Evolutionary conservation across 768 basidiomycete species (phyloP).

Genomic region (Hydnomerulius pinastri): DNA sequence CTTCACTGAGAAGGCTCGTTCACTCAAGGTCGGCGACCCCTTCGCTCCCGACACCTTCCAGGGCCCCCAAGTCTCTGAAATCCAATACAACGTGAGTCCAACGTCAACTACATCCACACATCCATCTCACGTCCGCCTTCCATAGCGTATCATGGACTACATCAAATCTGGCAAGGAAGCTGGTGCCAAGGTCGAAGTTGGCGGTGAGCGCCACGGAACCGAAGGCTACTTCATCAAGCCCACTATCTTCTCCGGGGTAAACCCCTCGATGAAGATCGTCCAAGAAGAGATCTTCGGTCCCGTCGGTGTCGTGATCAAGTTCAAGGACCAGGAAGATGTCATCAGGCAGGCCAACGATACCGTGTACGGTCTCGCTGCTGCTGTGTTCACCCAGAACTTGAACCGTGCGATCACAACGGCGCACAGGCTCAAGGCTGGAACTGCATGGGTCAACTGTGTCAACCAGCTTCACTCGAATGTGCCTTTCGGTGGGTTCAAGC

Average conservation of each 20-base stretch:
- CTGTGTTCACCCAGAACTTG: slow-evolving; percentile 83
- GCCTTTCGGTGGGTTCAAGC: slow-evolving; percentile 88
- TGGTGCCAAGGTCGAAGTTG: slow-evolving; percentile 67
- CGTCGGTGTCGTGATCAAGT: slow-evolving; percentile 74
- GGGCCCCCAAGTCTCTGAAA: slow-evolving; percentile 78
- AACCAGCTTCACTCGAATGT: slow-evolving; percentile 39
- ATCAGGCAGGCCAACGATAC: slow-evolving; percentile 83
- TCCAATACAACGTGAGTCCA: slow-evolving; percentile 65
- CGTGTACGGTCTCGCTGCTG: slow-evolving; percentile 82
- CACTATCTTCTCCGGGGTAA: slow-evolving; percentile 72
- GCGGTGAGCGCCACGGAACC: slow-evolving; percentile 59
- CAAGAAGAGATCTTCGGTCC: slow-evolving; percentile 81
- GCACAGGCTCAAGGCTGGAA: slow-evolving; percentile 78
- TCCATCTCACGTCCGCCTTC: slow-evolving; percentile 2
- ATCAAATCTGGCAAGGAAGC: slow-evolving; percentile 73
- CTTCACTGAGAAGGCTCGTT: slow-evolving; percentile 56
- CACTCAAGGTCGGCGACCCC: slow-evolving; percentile 70
- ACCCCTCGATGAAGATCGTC: slow-evolving; percentile 73
- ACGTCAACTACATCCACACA: neutral
- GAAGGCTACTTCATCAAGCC: slow-evolving; percentile 74
- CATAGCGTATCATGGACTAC: slow-evolving; percentile 72
- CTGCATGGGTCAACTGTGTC: slow-evolving; percentile 60
- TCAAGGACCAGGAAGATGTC: slow-evolving; percentile 68
- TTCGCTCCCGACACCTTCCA: slow-evolving; percentile 62
- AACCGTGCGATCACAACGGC: slow-evolving; percentile 72